phyloP scores from a whole-genome alignment of 768 basidiomycete genomes.

The Auricularia sp. region DNA sequence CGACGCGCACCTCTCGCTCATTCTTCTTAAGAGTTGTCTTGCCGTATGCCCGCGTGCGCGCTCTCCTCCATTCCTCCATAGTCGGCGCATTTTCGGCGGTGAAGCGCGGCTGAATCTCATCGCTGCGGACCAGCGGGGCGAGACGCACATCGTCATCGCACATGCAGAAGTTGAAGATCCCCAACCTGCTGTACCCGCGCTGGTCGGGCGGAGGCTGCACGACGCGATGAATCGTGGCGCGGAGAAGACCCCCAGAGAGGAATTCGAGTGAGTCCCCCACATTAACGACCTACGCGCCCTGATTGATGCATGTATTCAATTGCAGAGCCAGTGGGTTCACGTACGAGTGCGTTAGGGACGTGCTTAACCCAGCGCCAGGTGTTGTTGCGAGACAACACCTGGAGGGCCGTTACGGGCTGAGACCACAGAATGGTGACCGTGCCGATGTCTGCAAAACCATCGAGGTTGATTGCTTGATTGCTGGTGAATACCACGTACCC shows the following conservation, averaged over 20 bases:
- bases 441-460: constrained; percentile 19
- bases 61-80: too few relatives aligned
- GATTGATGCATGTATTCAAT: too few relatives aligned
- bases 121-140: constrained; percentile 13
- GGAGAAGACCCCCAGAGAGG: constrained; percentile 27
- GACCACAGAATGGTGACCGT: constrained; percentile 29
- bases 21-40: too few relatives aligned
- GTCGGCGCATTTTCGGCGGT: too few relatives aligned
- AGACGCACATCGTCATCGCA: constrained; percentile 23
- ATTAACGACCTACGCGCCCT: constrained; percentile 28
- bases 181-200: constrained; percentile 23
- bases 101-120: too few relatives aligned
- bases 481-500: constrained; percentile 13
- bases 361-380: constrained; percentile 30
- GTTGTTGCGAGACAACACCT: constrained; percentile 26
- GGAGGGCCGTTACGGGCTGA: constrained; percentile 28
- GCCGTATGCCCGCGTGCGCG: too few relatives aligned
- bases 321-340: background rate
- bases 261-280: constrained; percentile 27
- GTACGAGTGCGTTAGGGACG: constrained; percentile 27
- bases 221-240: constrained; percentile 30
- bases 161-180: constrained; percentile 27
- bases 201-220: constrained; percentile 28
- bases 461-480: background rate
- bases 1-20: too few relatives aligned